Evolutionary conservation across 116 monocot species (phyloP), one percentile per base, ranked within the genome.

Genomic region (Dioscorea cayenensis): DNA sequence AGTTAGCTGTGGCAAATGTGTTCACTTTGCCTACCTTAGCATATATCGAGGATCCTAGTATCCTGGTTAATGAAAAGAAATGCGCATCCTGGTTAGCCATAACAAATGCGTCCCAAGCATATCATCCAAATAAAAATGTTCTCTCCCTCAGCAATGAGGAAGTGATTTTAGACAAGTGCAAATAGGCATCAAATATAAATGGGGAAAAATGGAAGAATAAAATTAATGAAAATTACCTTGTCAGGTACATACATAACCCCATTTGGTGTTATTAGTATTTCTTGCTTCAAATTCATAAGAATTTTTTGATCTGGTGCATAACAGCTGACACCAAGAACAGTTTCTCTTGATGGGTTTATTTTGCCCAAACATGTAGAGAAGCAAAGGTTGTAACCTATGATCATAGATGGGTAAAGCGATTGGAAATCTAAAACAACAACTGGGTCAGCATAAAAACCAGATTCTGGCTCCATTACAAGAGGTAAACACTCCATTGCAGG

Each of bases 401-500:
- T 93, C 97, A 97, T 97, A 28, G 97, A 97, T 68, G 97, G 97
- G 76, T 97, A 97, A 63, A 97, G 86, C 22, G 97, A 93, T 60
- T 97, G 97, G 68, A 97, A 97, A 79, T 97, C 97, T 69, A 97
- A 77, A 28, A 97, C 90, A 66, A 97, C 83, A 72, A 97, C 94
- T 60, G 97, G 97, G 60, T 97, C 97, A 21, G 78, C 36, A 76
- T 93, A 93, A 78, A 97, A 97, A n/a, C 86, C 90, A 65, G 97
- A 97, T 67, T 88, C 81, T 35, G 97, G 97, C 71, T 97, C 97
- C 97, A 97, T 97, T 38, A 93, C 94, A 73, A 97, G 90, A 8
- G 97, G 97, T 71, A 97, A 71, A 66, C 97, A 97, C 72, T 97
- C 97, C 97, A 97, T 97, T 71, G 97, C 97, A 71, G 97, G 97